Conservation (phyloP, 192 early-diverging fungal species). For the Backusella psychrophila region DNA sequence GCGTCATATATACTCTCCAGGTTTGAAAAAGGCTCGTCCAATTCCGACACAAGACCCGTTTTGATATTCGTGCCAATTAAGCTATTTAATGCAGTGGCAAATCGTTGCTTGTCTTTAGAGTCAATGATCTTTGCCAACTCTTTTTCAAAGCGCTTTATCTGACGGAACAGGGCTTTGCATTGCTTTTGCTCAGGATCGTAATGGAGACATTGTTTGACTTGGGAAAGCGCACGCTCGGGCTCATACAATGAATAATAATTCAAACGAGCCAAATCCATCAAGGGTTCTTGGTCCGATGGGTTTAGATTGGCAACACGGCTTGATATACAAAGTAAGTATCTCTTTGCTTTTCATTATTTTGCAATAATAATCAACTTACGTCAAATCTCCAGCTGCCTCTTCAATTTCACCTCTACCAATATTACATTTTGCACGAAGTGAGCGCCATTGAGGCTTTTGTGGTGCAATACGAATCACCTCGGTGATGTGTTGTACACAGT, state of each 20-base stretch:
- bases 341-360: not conserved
- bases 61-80: constrained; percentile 42
- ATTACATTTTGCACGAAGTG: constrained; percentile 73
- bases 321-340: not conserved
- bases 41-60: constrained; percentile 25
- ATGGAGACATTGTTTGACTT: constrained; percentile 82
- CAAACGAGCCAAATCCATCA: constrained; percentile 66
- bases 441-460: constrained; percentile 52
- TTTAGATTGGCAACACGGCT: constrained; percentile 71
- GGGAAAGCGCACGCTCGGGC: constrained; percentile 60
- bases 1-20: constrained; percentile 14
- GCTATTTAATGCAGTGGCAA: constrained; percentile 54
- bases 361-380: constrained; percentile 28
- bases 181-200: constrained; percentile 88
- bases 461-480: constrained; percentile 55
- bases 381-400: constrained; percentile 80
- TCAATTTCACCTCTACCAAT: constrained; percentile 73
- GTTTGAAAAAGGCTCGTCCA: constrained; percentile 30
- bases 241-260: constrained; percentile 70
- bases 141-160: constrained; percentile 76
- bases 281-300: constrained; percentile 59
- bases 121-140: constrained; percentile 57
- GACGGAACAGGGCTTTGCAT: constrained; percentile 76
- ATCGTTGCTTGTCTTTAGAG: constrained; percentile 57
- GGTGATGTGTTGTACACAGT: constrained; percentile 51